These are phyloP conservation scores for Termitomyces titanicus DNA, from an alignment of 768 basidiomycete genomes.

Conservation along the genomic window DNA sequence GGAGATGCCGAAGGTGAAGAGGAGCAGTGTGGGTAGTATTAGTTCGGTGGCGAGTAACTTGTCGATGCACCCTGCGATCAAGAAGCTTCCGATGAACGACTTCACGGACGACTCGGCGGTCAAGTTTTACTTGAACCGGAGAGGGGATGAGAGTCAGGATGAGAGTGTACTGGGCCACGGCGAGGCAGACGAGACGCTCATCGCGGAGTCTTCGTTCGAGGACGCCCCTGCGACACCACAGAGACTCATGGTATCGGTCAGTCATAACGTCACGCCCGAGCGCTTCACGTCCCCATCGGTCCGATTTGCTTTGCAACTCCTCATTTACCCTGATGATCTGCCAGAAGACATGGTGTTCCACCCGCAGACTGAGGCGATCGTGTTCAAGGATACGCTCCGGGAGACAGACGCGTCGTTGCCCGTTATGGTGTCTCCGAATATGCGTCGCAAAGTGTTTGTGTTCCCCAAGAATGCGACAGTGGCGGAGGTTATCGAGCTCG, in stretches of 20 bases:
- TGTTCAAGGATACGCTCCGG: conserved; percentile 74
- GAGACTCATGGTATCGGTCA: conserved; percentile 38
- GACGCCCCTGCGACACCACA: conserved; percentile 22
- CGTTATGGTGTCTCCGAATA: conserved; percentile 52
- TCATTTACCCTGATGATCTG: conserved; percentile 86
- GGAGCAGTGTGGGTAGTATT: conserved; percentile 91
- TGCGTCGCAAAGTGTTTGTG: conserved; percentile 80
- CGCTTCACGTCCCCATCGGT: conserved; percentile 80
- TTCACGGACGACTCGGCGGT: conserved; percentile 96
- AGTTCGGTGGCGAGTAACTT: conserved; percentile 91
- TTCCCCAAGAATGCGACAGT: conserved; percentile 95
- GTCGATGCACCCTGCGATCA: conserved; percentile 93
- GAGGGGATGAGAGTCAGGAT: conserved; percentile 34
- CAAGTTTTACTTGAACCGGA: conserved; percentile 91
- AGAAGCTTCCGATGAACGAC: conserved; percentile 92
- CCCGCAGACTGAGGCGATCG: conserved; percentile 86
- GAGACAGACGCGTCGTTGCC: conserved; percentile 45
- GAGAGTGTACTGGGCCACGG: conserved; percentile 36
- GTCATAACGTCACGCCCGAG: conserved; percentile 54
- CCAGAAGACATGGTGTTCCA: conserved; percentile 97
- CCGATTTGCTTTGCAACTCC: conserved; percentile 81
- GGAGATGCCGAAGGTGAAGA: conserved; percentile 84
- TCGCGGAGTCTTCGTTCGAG: conserved; percentile 34
- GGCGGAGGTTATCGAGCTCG: conserved; percentile 92
- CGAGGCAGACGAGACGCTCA: conserved; percentile 38